These are phyloP conservation scores for Calocybe gangraenosa DNA, from an alignment of 768 basidiomycete genomes.

Conservation along the genomic window DNA sequence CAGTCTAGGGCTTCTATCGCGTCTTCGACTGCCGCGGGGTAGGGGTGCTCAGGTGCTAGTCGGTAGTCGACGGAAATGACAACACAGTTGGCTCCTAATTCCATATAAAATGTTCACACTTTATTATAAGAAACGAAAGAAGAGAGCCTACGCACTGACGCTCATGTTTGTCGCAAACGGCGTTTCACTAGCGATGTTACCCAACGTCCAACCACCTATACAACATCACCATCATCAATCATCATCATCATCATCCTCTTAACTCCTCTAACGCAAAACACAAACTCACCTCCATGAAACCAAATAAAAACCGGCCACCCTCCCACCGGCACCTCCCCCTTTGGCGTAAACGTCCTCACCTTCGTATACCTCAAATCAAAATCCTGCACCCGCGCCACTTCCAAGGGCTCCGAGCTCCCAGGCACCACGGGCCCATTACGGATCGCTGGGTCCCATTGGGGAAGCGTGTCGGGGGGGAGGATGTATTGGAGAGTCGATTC, in stretches of 20 bases:
- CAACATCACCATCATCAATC: too few species aligned
- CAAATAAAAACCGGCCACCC: constrained; percentile 75
- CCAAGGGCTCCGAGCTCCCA: constrained; percentile 51
- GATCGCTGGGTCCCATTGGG: constrained; percentile 57
- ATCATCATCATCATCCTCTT: too few species aligned
- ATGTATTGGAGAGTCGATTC: constrained; percentile 42
- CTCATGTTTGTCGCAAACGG: constrained; percentile 60
- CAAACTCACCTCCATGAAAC: constrained; percentile 63
- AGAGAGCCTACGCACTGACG: constrained; percentile 36
- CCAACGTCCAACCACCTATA: constrained; percentile 80
- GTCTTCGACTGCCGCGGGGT: constrained; percentile 70
- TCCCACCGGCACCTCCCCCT: constrained; percentile 38
- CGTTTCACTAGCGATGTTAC: constrained; percentile 56
- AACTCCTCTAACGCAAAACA: background rate
- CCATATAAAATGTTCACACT: background rate
- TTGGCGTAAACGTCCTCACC: constrained; percentile 63
- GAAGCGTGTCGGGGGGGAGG: constrained; percentile 46
- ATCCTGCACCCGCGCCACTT: constrained; percentile 53
- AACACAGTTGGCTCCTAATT: constrained; percentile 53
- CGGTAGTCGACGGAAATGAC: constrained; percentile 69
- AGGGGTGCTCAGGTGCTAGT: constrained; percentile 65
- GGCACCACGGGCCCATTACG: constrained; percentile 51
- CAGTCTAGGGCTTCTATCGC: constrained; percentile 64
- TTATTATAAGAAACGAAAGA: too few species aligned
- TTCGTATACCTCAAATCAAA: constrained; percentile 47